Base-by-base conservation (phyloP, 2,329 filamentous ascomycete species). In the Aureobasidium musti region DNA sequence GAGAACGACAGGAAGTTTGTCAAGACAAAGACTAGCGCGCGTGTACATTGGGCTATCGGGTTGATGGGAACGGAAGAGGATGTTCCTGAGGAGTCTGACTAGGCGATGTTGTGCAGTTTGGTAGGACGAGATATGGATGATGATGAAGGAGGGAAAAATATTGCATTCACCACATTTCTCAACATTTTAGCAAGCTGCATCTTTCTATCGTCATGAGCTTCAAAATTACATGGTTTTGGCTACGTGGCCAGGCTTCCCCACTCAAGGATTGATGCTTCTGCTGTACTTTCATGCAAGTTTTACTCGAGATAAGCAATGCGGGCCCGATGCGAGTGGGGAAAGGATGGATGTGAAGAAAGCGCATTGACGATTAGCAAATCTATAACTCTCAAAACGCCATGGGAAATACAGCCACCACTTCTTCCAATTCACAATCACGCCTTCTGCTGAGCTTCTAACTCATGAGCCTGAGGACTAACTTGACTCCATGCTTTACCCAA, bases 1-100 rank as follows among this genome's bases (percentile, higher is more conserved):
- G 64, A 68, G 57, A 69, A 74, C 19, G 82, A 85, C 71, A 77
- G 83, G n/a, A 76, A 81, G 63, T 82, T 83, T 71, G 75, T 93
- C 13, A 83, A 88, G 26, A 79, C 89, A n/a, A 84, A 84, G 54
- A 83, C 84, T 70, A 82, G 82, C 10, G 86, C 90, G 72, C 82
- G 87, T 71, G 82, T 89, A 3, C 87, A 89, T 72, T 92, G 90
- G 80, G 92, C 91, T 1, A 83, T 96, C 75, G 93, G 93, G 0
- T 74, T 97, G 67, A 78, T 96, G 68, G 87, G 87, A 2, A 84
- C 91, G n/a, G 90, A 96, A 73, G 86, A 89, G 66, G 91, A 96
- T 76, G 82, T 95, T 3, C 61, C 61, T 7, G 61, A 64, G 26
- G 61, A 64, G 13, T 30, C 21, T 11, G 61, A 61, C n/a, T 61